Evolutionary conservation across 257 asterid genomes (phyloP), one percentile per base, ranked within the genome.

Genomic region (Cinchona pubescens): DNA sequence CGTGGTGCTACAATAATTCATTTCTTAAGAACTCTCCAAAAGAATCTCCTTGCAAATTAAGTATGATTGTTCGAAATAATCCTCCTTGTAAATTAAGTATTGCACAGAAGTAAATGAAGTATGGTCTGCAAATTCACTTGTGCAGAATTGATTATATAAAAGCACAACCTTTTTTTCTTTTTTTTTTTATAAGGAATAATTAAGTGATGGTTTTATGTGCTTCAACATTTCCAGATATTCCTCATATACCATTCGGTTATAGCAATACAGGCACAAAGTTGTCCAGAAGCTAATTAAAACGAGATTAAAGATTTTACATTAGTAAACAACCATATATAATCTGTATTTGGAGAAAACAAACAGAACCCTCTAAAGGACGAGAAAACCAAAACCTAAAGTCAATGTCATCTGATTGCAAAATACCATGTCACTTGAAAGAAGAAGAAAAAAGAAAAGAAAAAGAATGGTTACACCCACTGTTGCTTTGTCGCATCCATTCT

Each of bases 401-500:
- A 66, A 35, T 40, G 19, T 53, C 64, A 73, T 58, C 40, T 71
- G 43, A 16, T 30, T n/a, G 70, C n/a, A 63, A 66, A n/a, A n/a
- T n/a, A 11, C 74, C 69, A 35, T 49, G 58, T 66, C 15, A 77
- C 37, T 65, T 19, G 34, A 69, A 55, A 67, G 73, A 1, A 67
- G 73, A 1, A 72, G 6, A 34, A 19, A 49, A 71, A 60, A 29
- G 45, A 49, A 27, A 27, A 60, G 5, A 35, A 12, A 64, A 78
- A 55, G 43, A 67, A 61, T 12, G 32, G 46, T 69, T 79, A 92
- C 70, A 91, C 94, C 82, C 85, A 68, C 83, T 86, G 93, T 58
- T 91, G 94, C 81, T 92, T 91, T 9, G 97, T 86, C 1, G 90
- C 88, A 72, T 94, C 98, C 99, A 94, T 94, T 83, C 97, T 91